Base-by-base conservation (phyloP, 345 rosid genomes). In the Acer campestre region DNA sequence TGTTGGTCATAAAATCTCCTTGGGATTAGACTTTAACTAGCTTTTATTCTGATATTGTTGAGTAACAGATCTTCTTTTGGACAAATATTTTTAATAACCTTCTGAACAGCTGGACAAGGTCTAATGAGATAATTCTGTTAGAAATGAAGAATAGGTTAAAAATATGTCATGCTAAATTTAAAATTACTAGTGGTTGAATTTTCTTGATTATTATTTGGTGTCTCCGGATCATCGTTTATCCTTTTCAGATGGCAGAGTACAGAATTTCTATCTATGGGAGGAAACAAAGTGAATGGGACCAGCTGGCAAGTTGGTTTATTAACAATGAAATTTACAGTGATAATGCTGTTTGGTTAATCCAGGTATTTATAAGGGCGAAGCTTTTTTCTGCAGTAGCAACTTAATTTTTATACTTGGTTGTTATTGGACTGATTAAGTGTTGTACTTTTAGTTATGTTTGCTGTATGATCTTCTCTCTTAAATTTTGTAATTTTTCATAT, bases 241-340 rank as follows among this genome's bases (percentile, higher is more conserved):
- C 27, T 77, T 73, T 73, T 64, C 82, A 85, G 90, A 80, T 87
- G 88, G 88, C 87, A 4, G 90, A 87, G 78, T 87, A 88, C 80
- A 77, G 90, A 71, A 56, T 88, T 6, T 88, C 90, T 53, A 81
- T 88, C 49, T 85, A 88, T 77, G 90, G 90, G 38, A 82, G 90
- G 81, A 88, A 88, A 81, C 86, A 88, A 79, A 88, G 90, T 67
- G 90, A 88, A 78, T 88, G 89, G 90, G 90, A 88, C 75, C 90
- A 88, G 83, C 72, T 88, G 76, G 90, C 90, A 18, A 88, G 90
- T 76, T 88, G 90, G 90, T 84, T 88, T 17, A 71, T 88, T 53
- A 88, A 87, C 77, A 85, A 87, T 70, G 84, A 80, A 77, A 83
- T 87, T 66, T 87, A 82, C 53, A 85, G 90, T 82, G 87, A 85